Evolutionary conservation across 1,284 basidiomycete species (phyloP), one percentile per base, ranked within the genome.

Genomic region (Ganoderma resinaceum): DNA sequence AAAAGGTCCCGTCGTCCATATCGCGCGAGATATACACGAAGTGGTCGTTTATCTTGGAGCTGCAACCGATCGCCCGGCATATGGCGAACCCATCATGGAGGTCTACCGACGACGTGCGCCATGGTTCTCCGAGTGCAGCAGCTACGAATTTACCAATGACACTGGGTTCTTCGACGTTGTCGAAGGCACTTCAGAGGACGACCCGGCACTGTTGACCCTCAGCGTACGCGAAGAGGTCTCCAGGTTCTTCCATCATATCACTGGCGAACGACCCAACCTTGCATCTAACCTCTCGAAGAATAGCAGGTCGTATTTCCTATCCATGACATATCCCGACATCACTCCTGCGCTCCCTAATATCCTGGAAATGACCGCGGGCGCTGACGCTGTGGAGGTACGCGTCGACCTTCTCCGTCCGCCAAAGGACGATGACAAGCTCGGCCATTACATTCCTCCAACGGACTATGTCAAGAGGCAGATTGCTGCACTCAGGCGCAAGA

Each of bases 371-470:
- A 89, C 89, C 0, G 84, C 87, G n/a, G 97, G 98, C 3, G 92
- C 91, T 1, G 97, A 99, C 76, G 97, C 96, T 0, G 83, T 99
- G 68, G 97, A 99, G 81, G 80, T 99, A 35, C 92, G 97, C 3
- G 96, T 97, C 7, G 97, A 99, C 79, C 86, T 99, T 14, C 86
- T 99, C 31, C 89, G 88, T 40, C 84, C 89, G 5, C 78, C 80
- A 3, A 81, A 83, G 65, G 83, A 85, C 69, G 76, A 79, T n/a
- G 83, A 84, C 65, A 77, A 82, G 16, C 74, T 81, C 40, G 84
- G 82, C 0, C 84, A 87, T 0, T 85, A 86, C 70, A 86, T 95
- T 23, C 94, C 96, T 0, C 84, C 93, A 0, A 76, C 84, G 35
- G 80, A 85, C 0, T 98, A 95, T 77, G 95, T 99, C 52, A 86